Conservation (phyloP, 2,329 filamentous ascomycete genomes). For the Raffaelea arxii region DNA sequence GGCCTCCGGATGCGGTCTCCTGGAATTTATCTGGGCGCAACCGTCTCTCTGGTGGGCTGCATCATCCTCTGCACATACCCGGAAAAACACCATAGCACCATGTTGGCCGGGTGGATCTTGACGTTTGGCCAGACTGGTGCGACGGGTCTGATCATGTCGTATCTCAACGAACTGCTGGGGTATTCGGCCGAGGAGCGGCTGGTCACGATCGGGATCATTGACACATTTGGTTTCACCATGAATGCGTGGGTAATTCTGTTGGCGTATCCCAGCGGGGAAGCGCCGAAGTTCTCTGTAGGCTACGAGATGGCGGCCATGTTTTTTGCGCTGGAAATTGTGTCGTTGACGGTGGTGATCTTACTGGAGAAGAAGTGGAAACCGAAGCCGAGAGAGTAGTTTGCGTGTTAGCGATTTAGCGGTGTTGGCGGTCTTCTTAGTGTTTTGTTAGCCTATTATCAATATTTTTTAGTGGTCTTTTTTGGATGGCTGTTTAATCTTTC, state of each 20-base stretch:
- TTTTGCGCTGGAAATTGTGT: slow-evolving; percentile 15
- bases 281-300: slow-evolving; percentile 14
- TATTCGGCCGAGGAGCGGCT: slow-evolving; percentile 9
- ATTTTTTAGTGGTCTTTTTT: too few relatives aligned
- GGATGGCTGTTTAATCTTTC: too few relatives aligned
- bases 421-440: too few relatives aligned
- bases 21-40: slow-evolving; percentile 26
- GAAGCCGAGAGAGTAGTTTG: too few relatives aligned
- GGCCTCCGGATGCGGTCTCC: slow-evolving; percentile 37
- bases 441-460: too few relatives aligned
- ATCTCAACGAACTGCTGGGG: slow-evolving; percentile 9
- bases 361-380: too few relatives aligned
- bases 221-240: slow-evolving; percentile 9
- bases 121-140: slow-evolving; percentile 8
- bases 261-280: slow-evolving; percentile 9
- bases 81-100: slow-evolving; percentile 3
- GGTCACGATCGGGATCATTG: slow-evolving; percentile 8
- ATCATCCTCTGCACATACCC: slow-evolving; percentile 10
- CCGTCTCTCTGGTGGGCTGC: slow-evolving; percentile 7
- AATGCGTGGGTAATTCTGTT: slow-evolving; percentile 11
- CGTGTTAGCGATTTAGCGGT: too few relatives aligned
- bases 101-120: slow-evolving; percentile 10
- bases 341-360: too few relatives aligned
- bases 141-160: slow-evolving; percentile 9
- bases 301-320: slow-evolving; percentile 19